These are phyloP conservation scores for Suillus subluteus DNA, from an alignment of 768 basidiomycete species.

Conservation along the genomic window DNA sequence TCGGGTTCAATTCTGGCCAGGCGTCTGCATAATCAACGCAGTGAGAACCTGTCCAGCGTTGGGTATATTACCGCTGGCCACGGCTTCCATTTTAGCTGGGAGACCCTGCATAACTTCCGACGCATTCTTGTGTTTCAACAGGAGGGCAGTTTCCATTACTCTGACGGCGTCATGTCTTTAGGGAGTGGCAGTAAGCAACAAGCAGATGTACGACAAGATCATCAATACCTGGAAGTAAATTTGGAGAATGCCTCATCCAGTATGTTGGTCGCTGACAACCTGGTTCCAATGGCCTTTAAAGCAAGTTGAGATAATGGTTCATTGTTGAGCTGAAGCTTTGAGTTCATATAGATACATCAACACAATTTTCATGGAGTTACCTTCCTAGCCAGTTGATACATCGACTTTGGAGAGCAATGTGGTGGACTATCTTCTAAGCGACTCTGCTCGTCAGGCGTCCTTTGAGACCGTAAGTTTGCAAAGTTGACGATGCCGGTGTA, in stretches of 20 bases:
- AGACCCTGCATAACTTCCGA: constrained; percentile 10
- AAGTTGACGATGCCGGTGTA: constrained; percentile 15
- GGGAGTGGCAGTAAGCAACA: background rate
- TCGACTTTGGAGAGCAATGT: constrained; percentile 29
- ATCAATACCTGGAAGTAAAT: constrained; percentile 14
- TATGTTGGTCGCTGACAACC: constrained; percentile 12
- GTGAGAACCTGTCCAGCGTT: constrained; percentile 10
- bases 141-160: constrained; percentile 11
- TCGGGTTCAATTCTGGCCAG: background rate
- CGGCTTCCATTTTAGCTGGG: constrained; percentile 9
- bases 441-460: background rate
- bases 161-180: constrained; percentile 11
- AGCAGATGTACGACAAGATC: too few species aligned
- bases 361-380: constrained; percentile 7
- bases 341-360: background rate
- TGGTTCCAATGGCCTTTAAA: constrained; percentile 7
- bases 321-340: constrained; percentile 6
- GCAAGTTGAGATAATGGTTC: constrained; percentile 9
- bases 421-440: constrained; percentile 2
- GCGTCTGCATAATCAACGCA: constrained; percentile 5
- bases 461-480: constrained; percentile 11
- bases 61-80: constrained; percentile 12
- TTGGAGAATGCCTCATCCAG: constrained; percentile 17
- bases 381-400: constrained; percentile 28
- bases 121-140: constrained; percentile 6